Conservation (phyloP, 2,329 filamentous ascomycete species). For the Penicillium janthinellum region DNA sequence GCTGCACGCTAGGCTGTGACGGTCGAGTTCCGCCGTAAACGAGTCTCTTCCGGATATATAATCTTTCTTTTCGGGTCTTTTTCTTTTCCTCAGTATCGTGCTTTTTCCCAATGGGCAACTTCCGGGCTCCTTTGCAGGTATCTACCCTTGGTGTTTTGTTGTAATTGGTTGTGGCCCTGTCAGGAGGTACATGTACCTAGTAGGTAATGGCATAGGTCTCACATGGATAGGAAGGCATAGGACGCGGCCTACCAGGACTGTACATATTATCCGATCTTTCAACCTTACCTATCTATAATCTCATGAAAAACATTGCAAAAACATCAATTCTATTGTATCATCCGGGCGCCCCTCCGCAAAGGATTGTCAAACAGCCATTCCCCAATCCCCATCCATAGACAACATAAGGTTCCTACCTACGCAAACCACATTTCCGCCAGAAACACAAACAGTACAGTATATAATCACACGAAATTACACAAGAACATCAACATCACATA, state of each 20-base stretch:
- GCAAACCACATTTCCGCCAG: neutral
- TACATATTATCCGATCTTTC: neutral
- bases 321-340: neutral
- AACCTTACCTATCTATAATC: neutral
- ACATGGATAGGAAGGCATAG: neutral
- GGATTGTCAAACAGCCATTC: neutral
- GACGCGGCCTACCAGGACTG: neutral
- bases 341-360: neutral
- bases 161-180: too few relatives aligned
- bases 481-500: neutral
- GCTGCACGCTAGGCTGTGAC: neutral
- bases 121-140: neutral
- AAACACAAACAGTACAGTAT: neutral
- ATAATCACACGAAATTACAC: neutral
- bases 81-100: neutral
- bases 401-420: neutral
- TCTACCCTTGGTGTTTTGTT: neutral
- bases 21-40: neutral
- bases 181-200: neutral
- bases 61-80: constrained; percentile 1
- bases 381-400: neutral
- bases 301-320: neutral
- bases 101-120: neutral
- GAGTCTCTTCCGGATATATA: neutral
- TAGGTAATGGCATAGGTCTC: neutral